Evolutionary conservation across 164 flowering plant species (phyloP).

Genomic region (Cinnamomum micranthum): DNA sequence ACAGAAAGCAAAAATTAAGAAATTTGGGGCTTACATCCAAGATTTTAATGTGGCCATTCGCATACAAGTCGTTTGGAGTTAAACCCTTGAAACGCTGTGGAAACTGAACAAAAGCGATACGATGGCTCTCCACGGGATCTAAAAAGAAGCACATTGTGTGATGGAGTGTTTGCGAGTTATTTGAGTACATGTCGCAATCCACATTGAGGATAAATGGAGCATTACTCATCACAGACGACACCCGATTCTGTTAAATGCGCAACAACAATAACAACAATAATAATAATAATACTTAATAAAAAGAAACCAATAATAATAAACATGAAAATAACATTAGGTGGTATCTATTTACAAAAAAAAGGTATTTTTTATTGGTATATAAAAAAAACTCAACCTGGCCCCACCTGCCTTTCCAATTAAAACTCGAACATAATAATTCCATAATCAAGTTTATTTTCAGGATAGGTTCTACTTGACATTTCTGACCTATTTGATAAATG

Average conservation of each 20-base stretch:
- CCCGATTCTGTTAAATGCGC: slow-evolving; percentile 14
- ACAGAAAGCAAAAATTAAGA: too few relatives aligned
- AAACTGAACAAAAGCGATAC: slow-evolving; percentile 25
- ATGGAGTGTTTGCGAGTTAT: slow-evolving; percentile 22
- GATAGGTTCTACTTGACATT: too few relatives aligned
- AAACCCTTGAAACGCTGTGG: slow-evolving; percentile 22
- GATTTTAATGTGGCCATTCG: slow-evolving; percentile 15
- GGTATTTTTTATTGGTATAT: too few relatives aligned
- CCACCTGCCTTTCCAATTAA: too few relatives aligned
- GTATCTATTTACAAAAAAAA: too few relatives aligned
- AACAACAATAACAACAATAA: too few relatives aligned
- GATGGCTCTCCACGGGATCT: slow-evolving; percentile 17
- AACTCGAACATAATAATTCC: too few relatives aligned
- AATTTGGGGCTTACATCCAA: slow-evolving; percentile 11
- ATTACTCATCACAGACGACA: slow-evolving; percentile 24
- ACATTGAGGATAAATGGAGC: slow-evolving; percentile 29
- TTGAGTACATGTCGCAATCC: slow-evolving; percentile 33
- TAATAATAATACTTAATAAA: not conserved
- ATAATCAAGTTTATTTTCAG: too few relatives aligned
- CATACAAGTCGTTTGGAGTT: slow-evolving; percentile 22
- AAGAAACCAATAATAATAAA: not conserved
- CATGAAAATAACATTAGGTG: too few relatives aligned
- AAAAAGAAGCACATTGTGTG: slow-evolving; percentile 25
- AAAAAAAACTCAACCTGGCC: too few relatives aligned
- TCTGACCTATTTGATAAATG: too few relatives aligned